Base-by-base conservation (phyloP, 352 stramenopile species). In the Thalassiosira exigua region DNA sequence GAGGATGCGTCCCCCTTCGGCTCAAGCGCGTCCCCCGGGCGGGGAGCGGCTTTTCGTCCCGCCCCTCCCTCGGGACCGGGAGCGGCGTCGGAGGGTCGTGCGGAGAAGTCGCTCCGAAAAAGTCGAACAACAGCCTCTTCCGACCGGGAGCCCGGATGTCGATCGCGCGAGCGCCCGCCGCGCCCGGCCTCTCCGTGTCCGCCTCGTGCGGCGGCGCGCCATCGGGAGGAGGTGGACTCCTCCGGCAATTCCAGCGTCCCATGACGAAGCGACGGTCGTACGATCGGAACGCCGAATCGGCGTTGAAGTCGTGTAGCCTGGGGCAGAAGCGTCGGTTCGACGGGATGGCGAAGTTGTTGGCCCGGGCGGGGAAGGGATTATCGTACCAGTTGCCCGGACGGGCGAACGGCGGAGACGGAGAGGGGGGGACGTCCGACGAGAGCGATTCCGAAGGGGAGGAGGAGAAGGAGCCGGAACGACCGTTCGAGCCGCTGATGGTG, bases 261-360 rank as follows among this genome's bases (percentile, higher is more conserved):
- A n/a, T n/a, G n/a, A n/a, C n/a, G n/a, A n/a, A n/a, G n/a, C n/a
- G n/a, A n/a, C n/a, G n/a, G n/a, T n/a, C n/a, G n/a, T n/a, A n/a
- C n/a, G n/a, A n/a, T n/a, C n/a, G n/a, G n/a, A n/a, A n/a, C n/a
- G n/a, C n/a, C n/a, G n/a, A n/a, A n/a, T n/a, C n/a, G n/a, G n/a
- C n/a, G n/a, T n/a, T n/a, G n/a, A n/a, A n/a, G n/a, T n/a, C n/a
- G n/a, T n/a, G n/a, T n/a, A n/a, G n/a, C n/a, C n/a, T n/a, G n/a
- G n/a, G n/a, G n/a, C n/a, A n/a, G n/a, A n/a, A 21, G 42, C 60
- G 76, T 41, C 64, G 84, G 41, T 80, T 85, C 44, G 82, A 89
- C 69, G 88, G 88, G 1, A 94, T 94, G 88, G 42, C 77, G 0
- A 89, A 88, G 48, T 57, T 94, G 3, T 66, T 90, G 68, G 81